Percentiles rank a stretch among this genome's conserved stretches.
phyloP scores from a whole-genome alignment of 1,139 yeast species.

The Suhomyces ambrosiae region DNA sequence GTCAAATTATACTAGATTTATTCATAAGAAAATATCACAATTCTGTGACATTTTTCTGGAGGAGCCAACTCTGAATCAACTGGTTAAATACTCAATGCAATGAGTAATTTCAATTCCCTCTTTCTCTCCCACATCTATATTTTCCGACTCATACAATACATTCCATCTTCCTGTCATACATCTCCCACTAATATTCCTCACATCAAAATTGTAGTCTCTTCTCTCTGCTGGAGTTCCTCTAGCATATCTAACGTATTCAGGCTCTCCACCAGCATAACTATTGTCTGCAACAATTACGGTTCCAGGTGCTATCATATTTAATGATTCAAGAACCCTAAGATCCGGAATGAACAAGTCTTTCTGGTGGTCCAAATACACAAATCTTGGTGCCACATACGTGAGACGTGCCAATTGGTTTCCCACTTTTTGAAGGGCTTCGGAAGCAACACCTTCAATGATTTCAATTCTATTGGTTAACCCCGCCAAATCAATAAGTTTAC shows the following conservation, averaged over 20 bases:
- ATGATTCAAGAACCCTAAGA: conserved; percentile 43
- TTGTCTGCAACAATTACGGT: conserved; percentile 47
- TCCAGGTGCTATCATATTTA: conserved; percentile 43
- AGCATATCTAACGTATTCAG: conserved; percentile 45
- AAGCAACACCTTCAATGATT: conserved; percentile 42
- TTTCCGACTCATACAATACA: conserved; percentile 39
- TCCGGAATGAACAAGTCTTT: conserved; percentile 45
- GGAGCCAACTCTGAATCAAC: no score
- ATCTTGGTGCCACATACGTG: conserved; percentile 27
- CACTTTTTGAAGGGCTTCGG: conserved; percentile 30
- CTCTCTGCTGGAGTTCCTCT: conserved; percentile 41
- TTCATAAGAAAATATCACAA: no score
- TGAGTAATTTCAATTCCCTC: conserved; percentile 38
- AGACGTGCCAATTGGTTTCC: conserved; percentile 20
- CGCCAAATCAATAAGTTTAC: conserved; percentile 36
- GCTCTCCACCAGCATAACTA: conserved; percentile 37
- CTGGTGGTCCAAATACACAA: conserved; percentile 47
- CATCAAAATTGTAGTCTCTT: conserved; percentile 27
- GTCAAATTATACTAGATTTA: no score
- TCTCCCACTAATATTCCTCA: conserved; percentile 31
- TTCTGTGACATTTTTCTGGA: no score
- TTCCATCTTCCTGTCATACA: conserved; percentile 46
- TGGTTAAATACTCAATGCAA: conserved; percentile 11
- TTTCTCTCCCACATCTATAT: conserved; percentile 16
- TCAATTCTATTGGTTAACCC: conserved; percentile 36